These are phyloP conservation scores for Chaetomium cochliodes DNA, from an alignment of 495 filamentous ascomycete species.

Conservation along the genomic window DNA sequence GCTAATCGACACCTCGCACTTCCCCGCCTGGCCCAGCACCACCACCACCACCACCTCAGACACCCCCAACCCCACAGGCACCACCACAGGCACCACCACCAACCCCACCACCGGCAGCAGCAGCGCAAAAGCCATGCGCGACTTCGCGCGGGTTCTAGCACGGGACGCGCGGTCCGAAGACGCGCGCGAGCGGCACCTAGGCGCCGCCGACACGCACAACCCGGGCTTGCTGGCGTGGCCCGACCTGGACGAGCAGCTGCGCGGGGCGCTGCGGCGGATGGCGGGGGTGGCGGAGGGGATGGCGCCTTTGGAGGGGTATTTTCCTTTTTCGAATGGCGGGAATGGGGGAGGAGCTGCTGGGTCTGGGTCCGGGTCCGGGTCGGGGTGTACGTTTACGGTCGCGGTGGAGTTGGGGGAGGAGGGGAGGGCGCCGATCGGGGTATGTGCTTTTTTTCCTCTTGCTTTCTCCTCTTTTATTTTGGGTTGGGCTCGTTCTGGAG, in stretches of 20 bases:
- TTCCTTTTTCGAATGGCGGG: slow-evolving; percentile 48
- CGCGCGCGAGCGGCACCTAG: slow-evolving; percentile 21
- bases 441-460: slow-evolving; percentile 33
- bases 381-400: slow-evolving; percentile 77
- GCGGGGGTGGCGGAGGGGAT: slow-evolving; percentile 59
- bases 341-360: neutral
- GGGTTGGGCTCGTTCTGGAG: neutral
- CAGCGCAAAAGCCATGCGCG: slow-evolving; percentile 36
- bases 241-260: slow-evolving; percentile 48
- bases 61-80: no score
- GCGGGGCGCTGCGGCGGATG: slow-evolving; percentile 52
- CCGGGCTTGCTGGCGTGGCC: slow-evolving; percentile 28
- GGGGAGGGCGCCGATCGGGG: slow-evolving; percentile 69
- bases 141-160: slow-evolving; percentile 39
- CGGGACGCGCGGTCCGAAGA: slow-evolving; percentile 43
- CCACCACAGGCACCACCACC: neutral
- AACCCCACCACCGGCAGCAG: neutral
- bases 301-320: slow-evolving; percentile 38
- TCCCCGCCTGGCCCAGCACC: slow-evolving; percentile 62
- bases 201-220: neutral
- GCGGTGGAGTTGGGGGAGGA: slow-evolving; percentile 80
- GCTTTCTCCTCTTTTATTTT: neutral
- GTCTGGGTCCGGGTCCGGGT: slow-evolving; percentile 51
- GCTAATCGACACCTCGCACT: slow-evolving; percentile 76
- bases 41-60: neutral